A percentile compares a stretch with the other conserved stretches of the same genome.
Evolutionary conservation across 192 early-diverging fungal species (phyloP).

Genomic region (Backusella westeae): DNA sequence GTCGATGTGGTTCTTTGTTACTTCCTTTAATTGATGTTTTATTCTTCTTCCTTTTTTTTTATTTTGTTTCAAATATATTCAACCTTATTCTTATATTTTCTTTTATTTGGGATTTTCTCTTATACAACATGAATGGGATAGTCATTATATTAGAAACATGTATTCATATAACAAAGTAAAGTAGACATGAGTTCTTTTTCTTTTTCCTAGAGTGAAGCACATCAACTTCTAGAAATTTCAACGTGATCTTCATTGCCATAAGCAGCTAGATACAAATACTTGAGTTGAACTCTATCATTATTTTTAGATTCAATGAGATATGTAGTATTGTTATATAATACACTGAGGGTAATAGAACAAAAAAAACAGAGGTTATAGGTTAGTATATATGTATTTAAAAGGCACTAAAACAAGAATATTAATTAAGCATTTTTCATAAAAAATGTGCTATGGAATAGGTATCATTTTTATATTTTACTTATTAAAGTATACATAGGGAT

Average conservation of each 20-base stretch:
- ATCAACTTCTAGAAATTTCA: neutral
- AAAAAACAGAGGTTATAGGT: neutral
- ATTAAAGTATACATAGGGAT: neutral
- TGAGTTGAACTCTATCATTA: neutral
- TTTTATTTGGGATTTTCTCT: neutral
- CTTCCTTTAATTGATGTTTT: neutral
- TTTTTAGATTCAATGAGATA: neutral
- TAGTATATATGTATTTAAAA: conserved; percentile 1
- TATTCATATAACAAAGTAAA: neutral
- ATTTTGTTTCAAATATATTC: neutral
- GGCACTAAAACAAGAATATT: neutral
- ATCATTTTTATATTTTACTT: neutral
- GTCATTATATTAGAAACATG: neutral
- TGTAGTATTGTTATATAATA: neutral
- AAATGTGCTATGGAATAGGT: neutral
- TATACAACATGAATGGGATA: neutral
- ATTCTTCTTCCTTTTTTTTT: neutral
- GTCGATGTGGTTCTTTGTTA: neutral
- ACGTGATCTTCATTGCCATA: neutral
- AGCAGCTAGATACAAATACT: neutral
- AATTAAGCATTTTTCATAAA: conserved; percentile 3
- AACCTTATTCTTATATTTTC: neutral
- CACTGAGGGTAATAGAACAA: neutral
- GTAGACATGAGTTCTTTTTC: neutral
- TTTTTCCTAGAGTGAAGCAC: no score